Base-by-base conservation (phyloP, 2,329 filamentous ascomycete genomes). In the Cercospora zeina region DNA sequence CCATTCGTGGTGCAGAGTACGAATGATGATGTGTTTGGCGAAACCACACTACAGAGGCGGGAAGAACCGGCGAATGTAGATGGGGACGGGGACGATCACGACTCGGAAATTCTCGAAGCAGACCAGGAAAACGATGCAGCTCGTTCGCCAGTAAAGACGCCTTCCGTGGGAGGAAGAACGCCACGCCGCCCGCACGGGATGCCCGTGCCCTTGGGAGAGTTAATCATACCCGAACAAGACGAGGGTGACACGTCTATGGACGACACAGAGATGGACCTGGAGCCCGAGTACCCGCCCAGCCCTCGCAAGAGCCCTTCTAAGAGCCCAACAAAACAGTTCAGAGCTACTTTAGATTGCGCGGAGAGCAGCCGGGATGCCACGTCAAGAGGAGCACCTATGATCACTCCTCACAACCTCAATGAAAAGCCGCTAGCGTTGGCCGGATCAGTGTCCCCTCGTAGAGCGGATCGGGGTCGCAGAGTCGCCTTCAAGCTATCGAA, bases 81-180 rank as follows among this genome's bases (percentile, higher is more conserved):
- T 7, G 61, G 33, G 45, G 61, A 55, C 5, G 62, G 56, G 63
- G 71, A 64, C 61, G 62, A 37, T 50, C 75, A 77, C 21, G 72
- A 76, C 24, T 75, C 75, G 24, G 73, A 70, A 47, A 72, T 73
- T 33, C 65, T 69, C 7, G 75, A 73, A 49, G 74, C 73, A 54
- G 77, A 75, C 59, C 82, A 83, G 72, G 81, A 83, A 70, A 83
- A 83, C 62, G 76, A 81, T 62, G 76, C 77, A 8, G 75, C 75
- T 1, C 69, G 77, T 19, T 79, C 79, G 2, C 76, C 77, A 1
- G 69, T 76, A 10, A 75, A 71, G 58, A 64, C 71, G 13, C 71
- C 76, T n/a, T 73, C 74, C n/a, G 24, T 51, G 5, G 75, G 65
- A 37, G 54, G 60, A 13, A 51, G 68, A 13, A 72, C 72, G 7